Evolutionary conservation across 352 stramenopile species (phyloP).

Genomic region (Pythium monospermum): DNA sequence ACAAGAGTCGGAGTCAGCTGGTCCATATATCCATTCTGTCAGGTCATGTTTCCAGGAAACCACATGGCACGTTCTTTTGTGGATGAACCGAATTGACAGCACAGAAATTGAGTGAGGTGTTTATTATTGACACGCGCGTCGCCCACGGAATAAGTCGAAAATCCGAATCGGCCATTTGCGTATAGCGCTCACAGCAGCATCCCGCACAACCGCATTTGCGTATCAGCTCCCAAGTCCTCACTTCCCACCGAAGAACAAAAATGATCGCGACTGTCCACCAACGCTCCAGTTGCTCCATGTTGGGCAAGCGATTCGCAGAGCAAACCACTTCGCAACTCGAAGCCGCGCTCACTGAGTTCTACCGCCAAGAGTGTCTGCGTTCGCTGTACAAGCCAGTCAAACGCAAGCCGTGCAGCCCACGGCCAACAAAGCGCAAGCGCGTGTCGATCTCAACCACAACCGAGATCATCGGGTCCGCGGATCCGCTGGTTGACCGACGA

Average conservation of each 20-base stretch:
- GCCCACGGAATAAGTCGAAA: background rate
- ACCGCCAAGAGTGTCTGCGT: conserved; percentile 74
- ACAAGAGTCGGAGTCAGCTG: too few species aligned
- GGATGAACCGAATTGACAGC: too few species aligned
- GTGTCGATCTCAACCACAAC: conserved; percentile 55
- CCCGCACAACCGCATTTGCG: conserved; percentile 22
- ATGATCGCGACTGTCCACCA: conserved; percentile 6
- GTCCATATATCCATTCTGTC: too few species aligned
- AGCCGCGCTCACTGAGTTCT: conserved; percentile 75
- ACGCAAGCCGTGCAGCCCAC: background rate
- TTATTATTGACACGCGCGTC: conserved; percentile 17
- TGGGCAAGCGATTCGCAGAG: conserved; percentile 66
- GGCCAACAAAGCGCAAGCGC: conserved; percentile 33
- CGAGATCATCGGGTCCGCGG: conserved; percentile 70
- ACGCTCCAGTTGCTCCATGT: conserved; percentile 24
- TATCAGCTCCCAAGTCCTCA: background rate
- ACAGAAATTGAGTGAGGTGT: too few species aligned
- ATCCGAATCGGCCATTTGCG: too few species aligned
- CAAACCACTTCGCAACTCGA: conserved; percentile 51
- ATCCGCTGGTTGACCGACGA: conserved; percentile 64
- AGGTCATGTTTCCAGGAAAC: conserved; percentile 4
- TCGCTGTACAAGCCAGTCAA: conserved; percentile 48
- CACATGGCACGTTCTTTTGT: too few species aligned
- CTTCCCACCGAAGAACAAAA: conserved; percentile 15
- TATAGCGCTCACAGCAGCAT: too few species aligned